Base-by-base conservation (phyloP, 768 basidiomycete genomes). In the Steccherinum ochraceum region DNA sequence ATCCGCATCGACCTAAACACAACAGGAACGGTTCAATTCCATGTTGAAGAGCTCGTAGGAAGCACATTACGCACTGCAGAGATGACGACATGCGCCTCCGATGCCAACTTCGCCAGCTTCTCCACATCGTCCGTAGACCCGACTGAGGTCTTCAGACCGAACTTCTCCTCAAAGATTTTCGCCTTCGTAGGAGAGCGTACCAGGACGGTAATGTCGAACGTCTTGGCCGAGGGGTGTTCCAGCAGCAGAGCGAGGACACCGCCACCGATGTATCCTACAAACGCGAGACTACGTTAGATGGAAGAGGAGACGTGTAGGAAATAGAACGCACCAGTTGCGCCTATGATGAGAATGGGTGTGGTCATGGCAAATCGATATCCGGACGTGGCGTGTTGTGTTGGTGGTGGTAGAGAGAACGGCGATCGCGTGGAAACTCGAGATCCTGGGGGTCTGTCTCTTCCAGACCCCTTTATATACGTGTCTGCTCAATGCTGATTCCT, bases 261-360 rank as follows among this genome's bases (percentile, higher is more conserved):
- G 20, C 79, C 81, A 0, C 80, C 79, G 42, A 81, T 77, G 61
- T 81, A 83, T 4, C 79, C 80, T 77, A 43, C 7, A 43, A 7
- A n/a, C n/a, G n/a, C n/a, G n/a, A n/a, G n/a, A n/a, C n/a, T n/a
- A n/a, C n/a, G n/a, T n/a, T n/a, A n/a, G n/a, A n/a, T n/a, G n/a
- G n/a, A n/a, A n/a, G n/a, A n/a, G n/a, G n/a, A n/a, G n/a, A n/a
- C n/a, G n/a, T n/a, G n/a, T n/a, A n/a, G n/a, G n/a, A n/a, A n/a
- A n/a, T n/a, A n/a, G n/a, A n/a, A 35, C 30, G 7, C 7, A 35
- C 30, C 30, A 7, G 30, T 35, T 7, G 30, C 30, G 30, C 30
- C 30, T 7, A 35, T 7, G 30, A 35, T 16, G 30, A 35, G 16
- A 35, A 35, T 35, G 7, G 30, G 16, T 16, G 30, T 35, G 30